phyloP scores from a whole-genome alignment of 2,329 filamentous ascomycete genomes.

The Tolypocladium tundrense region DNA sequence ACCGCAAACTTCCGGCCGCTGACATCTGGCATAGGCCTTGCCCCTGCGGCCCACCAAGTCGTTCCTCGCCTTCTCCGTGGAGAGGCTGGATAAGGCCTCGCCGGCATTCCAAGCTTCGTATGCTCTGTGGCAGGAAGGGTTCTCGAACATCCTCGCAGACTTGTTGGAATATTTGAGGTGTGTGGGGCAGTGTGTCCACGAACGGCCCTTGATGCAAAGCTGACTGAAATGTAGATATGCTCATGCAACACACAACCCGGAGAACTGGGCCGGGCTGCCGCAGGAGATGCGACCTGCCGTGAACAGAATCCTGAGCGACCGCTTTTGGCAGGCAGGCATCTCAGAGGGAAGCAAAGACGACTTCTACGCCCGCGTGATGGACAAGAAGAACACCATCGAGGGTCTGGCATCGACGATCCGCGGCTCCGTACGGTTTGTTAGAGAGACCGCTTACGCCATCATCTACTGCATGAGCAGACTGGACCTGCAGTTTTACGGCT shows the following conservation, averaged over 20 bases:
- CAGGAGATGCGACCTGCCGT: slow-evolving; percentile 68
- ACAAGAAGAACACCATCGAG: slow-evolving; percentile 82
- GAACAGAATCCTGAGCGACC: slow-evolving; percentile 75
- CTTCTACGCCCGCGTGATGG: slow-evolving; percentile 84
- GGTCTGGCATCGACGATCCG: slow-evolving; percentile 90
- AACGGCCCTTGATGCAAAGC: neutral
- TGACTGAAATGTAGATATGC: slow-evolving; percentile 50
- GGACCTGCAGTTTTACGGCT: slow-evolving; percentile 83
- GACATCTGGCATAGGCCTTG: slow-evolving; percentile 38
- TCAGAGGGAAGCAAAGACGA: slow-evolving; percentile 93
- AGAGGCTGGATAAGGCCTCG: slow-evolving; percentile 69
- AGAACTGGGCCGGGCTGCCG: slow-evolving; percentile 72
- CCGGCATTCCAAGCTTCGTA: slow-evolving; percentile 66
- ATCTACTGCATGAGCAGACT: slow-evolving; percentile 87
- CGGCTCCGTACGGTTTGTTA: slow-evolving; percentile 76
- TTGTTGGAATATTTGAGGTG: slow-evolving; percentile 73
- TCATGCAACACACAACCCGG: slow-evolving; percentile 80
- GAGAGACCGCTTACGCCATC: slow-evolving; percentile 90
- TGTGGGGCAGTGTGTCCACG: slow-evolving; percentile 5
- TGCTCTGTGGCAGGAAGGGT: slow-evolving; percentile 73
- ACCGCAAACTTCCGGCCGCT: slow-evolving; percentile 2
- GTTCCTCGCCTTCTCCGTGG: slow-evolving; percentile 84
- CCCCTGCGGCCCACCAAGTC: slow-evolving; percentile 84
- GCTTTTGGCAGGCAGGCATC: slow-evolving; percentile 98
- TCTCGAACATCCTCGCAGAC: slow-evolving; percentile 75